Evolutionary conservation across 2,329 filamentous ascomycete species (phyloP).

Genomic region (Fusarium illudens): DNA sequence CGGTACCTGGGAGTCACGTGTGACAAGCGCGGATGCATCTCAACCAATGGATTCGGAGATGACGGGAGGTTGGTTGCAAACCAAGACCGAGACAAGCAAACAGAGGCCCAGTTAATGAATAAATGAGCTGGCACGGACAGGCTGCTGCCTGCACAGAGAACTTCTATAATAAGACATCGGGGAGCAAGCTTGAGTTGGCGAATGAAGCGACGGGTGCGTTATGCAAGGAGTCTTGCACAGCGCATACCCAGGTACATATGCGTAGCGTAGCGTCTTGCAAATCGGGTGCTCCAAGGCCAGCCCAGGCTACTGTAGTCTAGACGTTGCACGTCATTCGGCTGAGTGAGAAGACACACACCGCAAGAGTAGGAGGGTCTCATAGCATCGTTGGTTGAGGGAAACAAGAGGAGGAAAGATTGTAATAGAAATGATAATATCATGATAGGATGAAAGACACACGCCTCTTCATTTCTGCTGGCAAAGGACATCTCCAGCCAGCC

Average conservation of each 20-base stretch:
- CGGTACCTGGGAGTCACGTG: neutral
- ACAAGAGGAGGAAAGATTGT: neutral
- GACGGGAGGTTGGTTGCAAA: neutral
- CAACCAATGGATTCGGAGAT: neutral
- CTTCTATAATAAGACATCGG: neutral
- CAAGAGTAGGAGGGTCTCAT: neutral
- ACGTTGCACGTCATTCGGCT: neutral
- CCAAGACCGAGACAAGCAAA: neutral
- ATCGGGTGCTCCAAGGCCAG: neutral
- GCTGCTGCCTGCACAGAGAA: neutral
- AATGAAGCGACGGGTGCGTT: neutral
- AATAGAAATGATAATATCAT: neutral
- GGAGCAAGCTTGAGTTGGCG: neutral
- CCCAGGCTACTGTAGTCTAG: neutral
- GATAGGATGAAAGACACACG: neutral
- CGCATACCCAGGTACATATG: too few relatives aligned
- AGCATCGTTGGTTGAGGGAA: neutral
- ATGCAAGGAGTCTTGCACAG: neutral
- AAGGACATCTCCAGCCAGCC: neutral
- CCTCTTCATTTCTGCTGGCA: neutral
- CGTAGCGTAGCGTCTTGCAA: neutral
- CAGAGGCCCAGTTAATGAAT: neutral
- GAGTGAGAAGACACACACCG: neutral
- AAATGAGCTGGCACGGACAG: neutral
- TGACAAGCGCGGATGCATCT: neutral